These are phyloP conservation scores for Mycena chlorophos DNA, from an alignment of 768 basidiomycete genomes.

Conservation along the genomic window DNA sequence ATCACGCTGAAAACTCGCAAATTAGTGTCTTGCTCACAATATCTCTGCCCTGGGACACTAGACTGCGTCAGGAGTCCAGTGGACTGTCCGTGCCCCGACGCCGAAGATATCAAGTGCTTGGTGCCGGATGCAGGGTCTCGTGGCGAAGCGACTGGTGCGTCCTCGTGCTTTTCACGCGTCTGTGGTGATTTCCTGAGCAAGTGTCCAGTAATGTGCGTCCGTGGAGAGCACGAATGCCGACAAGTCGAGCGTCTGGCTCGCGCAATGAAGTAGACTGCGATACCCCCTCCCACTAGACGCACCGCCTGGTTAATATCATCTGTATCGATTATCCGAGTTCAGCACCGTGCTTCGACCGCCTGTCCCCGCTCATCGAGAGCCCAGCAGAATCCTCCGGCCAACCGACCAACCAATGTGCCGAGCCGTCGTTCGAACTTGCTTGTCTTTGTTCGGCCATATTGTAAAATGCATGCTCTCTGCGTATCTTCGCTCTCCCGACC, in stretches of 20 bases:
- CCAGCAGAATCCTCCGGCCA: too few species aligned
- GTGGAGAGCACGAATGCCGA: constrained; percentile 65
- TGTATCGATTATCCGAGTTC: neutral
- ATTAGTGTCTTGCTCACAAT: constrained; percentile 75
- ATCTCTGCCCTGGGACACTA: constrained; percentile 75
- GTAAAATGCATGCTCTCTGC: too few species aligned
- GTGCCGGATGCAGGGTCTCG: constrained; percentile 64
- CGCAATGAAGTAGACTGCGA: constrained; percentile 29
- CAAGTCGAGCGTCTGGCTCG: constrained; percentile 57
- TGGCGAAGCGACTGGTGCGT: constrained; percentile 32
- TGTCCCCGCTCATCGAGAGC: too few species aligned
- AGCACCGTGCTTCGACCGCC: too few species aligned
- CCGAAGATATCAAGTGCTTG: constrained; percentile 74
- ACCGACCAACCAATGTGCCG: too few species aligned
- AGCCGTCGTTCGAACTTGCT: too few species aligned
- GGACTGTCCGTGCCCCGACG: constrained; percentile 79
- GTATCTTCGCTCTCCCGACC: too few species aligned
- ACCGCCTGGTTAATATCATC: neutral
- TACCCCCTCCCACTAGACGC: neutral
- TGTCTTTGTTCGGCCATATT: too few species aligned
- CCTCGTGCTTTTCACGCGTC: neutral
- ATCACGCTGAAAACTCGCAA: neutral
- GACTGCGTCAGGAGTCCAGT: constrained; percentile 61
- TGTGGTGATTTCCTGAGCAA: constrained; percentile 56
- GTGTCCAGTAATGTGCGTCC: constrained; percentile 69